Percentiles rank a stretch among this genome's conserved stretches.
phyloP scores from a whole-genome alignment of 768 basidiomycete species.

The Heimioporus sp. region DNA sequence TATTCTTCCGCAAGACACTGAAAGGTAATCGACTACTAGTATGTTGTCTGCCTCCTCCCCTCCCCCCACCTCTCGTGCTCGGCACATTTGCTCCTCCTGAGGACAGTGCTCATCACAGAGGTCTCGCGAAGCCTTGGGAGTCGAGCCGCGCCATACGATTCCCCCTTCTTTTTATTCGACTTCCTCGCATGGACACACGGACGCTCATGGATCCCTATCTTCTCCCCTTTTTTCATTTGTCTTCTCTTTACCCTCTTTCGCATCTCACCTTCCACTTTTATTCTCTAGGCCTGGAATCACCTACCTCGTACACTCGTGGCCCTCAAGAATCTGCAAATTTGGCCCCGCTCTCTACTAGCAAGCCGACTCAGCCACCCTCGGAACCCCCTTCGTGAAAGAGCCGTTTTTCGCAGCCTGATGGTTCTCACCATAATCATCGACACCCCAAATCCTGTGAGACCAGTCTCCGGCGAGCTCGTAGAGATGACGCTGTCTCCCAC shows the following conservation, averaged over 20 bases:
- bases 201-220: conserved; percentile 44
- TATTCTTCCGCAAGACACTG: conserved; percentile 26
- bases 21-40: conserved; percentile 44
- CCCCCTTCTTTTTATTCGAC: conserved; percentile 36
- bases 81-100: conserved; percentile 39
- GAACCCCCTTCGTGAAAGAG: conserved; percentile 15
- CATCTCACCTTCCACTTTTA: conserved; percentile 30
- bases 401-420: conserved; percentile 23
- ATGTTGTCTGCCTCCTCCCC: conserved; percentile 47
- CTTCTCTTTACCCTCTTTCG: conserved; percentile 30
- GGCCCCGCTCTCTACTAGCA: conserved; percentile 10
- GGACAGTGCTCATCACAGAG: conserved; percentile 31
- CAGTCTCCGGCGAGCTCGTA: conserved; percentile 14
- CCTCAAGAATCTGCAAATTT: conserved; percentile 19
- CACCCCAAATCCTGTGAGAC: conserved; percentile 14
- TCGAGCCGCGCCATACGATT: conserved; percentile 33
- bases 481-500: conserved; percentile 15
- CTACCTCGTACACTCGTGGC: conserved; percentile 33
- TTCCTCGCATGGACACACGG: conserved; percentile 39
- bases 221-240: conserved; percentile 28
- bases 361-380: conserved; percentile 12
- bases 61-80: conserved; percentile 33
- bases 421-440: conserved; percentile 11
- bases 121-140: conserved; percentile 49
- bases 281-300: conserved; percentile 43